Conservation (phyloP, 129 eudicot genomes). For the Arctium minus region DNA sequence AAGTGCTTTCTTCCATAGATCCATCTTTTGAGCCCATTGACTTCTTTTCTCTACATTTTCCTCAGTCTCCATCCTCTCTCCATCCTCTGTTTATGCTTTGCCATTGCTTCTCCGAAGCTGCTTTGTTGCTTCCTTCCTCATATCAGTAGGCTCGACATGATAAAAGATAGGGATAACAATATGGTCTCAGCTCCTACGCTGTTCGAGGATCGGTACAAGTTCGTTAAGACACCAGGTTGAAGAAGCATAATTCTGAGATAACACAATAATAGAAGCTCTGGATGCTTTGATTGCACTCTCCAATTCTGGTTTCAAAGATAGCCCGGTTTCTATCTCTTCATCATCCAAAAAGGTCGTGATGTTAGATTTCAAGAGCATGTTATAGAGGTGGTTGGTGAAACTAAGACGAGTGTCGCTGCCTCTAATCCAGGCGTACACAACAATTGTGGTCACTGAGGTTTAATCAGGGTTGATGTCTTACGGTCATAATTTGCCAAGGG, state of each 20-base stretch:
- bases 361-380: neutral
- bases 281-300: constrained; percentile 10
- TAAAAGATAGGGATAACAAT: constrained; percentile 18
- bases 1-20: neutral
- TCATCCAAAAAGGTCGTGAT: neutral
- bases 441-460: too few relatives aligned
- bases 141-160: neutral
- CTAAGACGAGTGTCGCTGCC: neutral
- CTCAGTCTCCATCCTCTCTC: neutral
- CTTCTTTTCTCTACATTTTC: neutral
- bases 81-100: neutral
- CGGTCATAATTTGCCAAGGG: too few relatives aligned
- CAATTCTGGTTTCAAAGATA: neutral
- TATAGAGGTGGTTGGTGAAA: neutral
- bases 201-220: constrained; percentile 1
- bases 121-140: neutral
- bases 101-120: neutral
- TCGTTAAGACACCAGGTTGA: constrained; percentile 13
- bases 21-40: neutral
- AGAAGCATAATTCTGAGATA: neutral
- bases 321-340: neutral
- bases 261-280: constrained; percentile 10
- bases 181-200: neutral
- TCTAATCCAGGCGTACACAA: too few relatives aligned
- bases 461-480: too few relatives aligned